Evolutionary conservation across 495 filamentous ascomycete species (phyloP), one percentile per base, ranked within the genome.

Genomic region (Podospora pseudocomata): DNA sequence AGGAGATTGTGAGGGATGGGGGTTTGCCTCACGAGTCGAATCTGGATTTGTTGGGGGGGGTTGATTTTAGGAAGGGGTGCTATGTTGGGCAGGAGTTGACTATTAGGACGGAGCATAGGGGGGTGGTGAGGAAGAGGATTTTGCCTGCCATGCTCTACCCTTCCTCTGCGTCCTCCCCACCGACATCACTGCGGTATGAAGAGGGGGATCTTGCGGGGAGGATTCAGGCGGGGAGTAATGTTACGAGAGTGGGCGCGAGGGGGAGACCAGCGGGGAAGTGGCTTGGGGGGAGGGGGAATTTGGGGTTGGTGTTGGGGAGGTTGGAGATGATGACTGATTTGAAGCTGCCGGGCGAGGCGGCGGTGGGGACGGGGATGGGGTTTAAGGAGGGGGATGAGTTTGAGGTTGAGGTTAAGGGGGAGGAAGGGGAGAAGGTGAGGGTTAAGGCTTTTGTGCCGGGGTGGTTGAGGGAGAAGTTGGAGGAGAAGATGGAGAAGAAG

Each of bases 11-110:
- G 26, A 76, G 81, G 60, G 90, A 88, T 57, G 77, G 82, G 3
- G 88, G 92, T 28, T 80, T 98, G 59, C 92, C 93, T 23, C 87
- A 90, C 70, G 93, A 97, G 76, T 88, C 81, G 67, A 95, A 97
- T 76, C 82, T 97, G 70, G 95, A 99, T 77, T 82, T 91, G 70
- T 88, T 89, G 84, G 83, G 85, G 19, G 96, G 85, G 3, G 86
- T 98, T 56, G 93, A 97, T 80, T 99, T 96, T 79, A 85, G 87
- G 60, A 99, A 99, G 80, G 95, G 95, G 1, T 99, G 95, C 78
- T 99, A 99, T 77, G 88, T 98, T 0, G 95, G 95, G 0, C 95
- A 99, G 80, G 95, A 99, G 76, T 83, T 98, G 64, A 98, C 96
- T 7, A 96, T 97, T 59, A 88, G 95, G 27, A 98, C 96, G 0